phyloP scores from a whole-genome alignment of 2,329 filamentous ascomycete genomes.

The Ophiocordyceps camponoti-rufipedis region DNA sequence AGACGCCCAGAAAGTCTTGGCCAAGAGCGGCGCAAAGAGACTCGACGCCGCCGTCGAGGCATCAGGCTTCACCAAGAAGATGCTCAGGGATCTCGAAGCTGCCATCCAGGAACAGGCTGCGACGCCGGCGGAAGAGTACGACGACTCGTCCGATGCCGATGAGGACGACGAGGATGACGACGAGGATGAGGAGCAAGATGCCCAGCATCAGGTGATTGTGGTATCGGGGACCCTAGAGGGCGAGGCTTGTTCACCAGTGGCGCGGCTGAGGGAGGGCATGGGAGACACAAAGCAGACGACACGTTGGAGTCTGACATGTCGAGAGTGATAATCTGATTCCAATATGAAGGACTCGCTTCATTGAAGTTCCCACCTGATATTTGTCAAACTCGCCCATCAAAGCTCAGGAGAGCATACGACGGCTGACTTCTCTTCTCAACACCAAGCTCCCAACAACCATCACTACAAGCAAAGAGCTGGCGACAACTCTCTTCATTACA shows the following conservation, averaged over 20 bases:
- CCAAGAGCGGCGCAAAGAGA: constrained; percentile 44
- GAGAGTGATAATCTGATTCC: not conserved
- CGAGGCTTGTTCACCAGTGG: not conserved
- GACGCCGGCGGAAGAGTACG: constrained; percentile 15
- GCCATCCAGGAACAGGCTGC: constrained; percentile 69
- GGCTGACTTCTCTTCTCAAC: no score
- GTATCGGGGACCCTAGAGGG: not conserved
- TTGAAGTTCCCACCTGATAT: no score
- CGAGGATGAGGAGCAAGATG: constrained; percentile 10
- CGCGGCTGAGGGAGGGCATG: not conserved
- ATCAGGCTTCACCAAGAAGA: constrained; percentile 91
- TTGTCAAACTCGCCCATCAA: no score
- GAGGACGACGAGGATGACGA: constrained; percentile 12
- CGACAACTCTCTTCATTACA: constrained; percentile 4
- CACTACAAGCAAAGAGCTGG: no score
- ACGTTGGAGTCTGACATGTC: not conserved
- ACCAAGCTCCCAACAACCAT: no score
- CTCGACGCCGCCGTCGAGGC: constrained; percentile 82
- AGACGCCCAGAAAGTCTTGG: constrained; percentile 59
- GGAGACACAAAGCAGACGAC: not conserved
- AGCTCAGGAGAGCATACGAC: no score
- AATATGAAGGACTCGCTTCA: not conserved
- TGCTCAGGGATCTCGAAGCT: constrained; percentile 80
- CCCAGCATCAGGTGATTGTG: constrained; percentile 6
- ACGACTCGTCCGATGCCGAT: constrained; percentile 8